Percentiles rank a stretch among this genome's conserved stretches.
Evolutionary conservation across 805 yeast genomes (phyloP).

Genomic region (Starmerella sirachaensis): DNA sequence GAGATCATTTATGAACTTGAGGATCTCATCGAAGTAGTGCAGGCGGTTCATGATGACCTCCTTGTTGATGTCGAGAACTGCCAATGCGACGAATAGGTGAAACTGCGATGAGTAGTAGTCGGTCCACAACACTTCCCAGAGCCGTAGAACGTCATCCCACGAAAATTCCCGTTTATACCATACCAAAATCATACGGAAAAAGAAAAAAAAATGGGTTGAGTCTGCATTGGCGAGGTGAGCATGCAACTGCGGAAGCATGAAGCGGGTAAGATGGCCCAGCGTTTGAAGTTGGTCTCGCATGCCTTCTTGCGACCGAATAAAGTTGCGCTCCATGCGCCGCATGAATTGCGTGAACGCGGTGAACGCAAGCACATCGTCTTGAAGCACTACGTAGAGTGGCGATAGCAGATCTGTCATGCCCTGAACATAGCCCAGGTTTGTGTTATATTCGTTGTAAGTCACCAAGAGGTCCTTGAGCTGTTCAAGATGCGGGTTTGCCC

Average conservation of each 20-base stretch:
- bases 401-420: constrained; percentile 94
- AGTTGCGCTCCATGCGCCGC: constrained; percentile 93
- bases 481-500: constrained; percentile 68
- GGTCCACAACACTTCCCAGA: constrained; percentile 94
- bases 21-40: constrained; percentile 74
- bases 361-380: constrained; percentile 69
- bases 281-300: constrained; percentile 81
- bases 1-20: constrained; percentile 85
- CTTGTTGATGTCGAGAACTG: constrained; percentile 79
- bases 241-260: constrained; percentile 77
- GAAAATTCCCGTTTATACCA: constrained; percentile 90
- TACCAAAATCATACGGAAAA: constrained; percentile 86
- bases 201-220: constrained; percentile 80
- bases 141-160: constrained; percentile 58
- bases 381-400: constrained; percentile 53
- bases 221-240: constrained; percentile 78
- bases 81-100: constrained; percentile 75
- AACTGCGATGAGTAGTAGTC: constrained; percentile 77
- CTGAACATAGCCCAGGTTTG: constrained; percentile 85
- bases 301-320: constrained; percentile 82
- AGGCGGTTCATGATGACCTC: constrained; percentile 63
- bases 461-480: constrained; percentile 64
- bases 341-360: constrained; percentile 82
- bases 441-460: constrained; percentile 76
- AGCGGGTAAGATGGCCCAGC: constrained; percentile 71